Conservation (phyloP, 345 rosid species). For the Clausena lansium region DNA sequence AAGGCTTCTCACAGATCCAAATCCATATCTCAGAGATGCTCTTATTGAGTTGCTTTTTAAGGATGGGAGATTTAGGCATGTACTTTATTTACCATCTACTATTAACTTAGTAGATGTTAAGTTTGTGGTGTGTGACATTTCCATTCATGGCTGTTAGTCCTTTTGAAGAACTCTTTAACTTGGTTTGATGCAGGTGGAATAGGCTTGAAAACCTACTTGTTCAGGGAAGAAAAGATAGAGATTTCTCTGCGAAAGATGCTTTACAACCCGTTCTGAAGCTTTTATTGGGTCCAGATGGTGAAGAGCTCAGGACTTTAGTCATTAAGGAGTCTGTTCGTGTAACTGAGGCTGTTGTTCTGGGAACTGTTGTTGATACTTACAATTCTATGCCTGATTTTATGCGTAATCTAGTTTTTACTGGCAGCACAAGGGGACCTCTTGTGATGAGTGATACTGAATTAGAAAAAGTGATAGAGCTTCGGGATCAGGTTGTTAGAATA, state of each 20-base stretch:
- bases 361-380: slow-evolving; percentile 62
- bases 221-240: slow-evolving; percentile 91
- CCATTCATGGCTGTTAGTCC: slow-evolving; percentile 1
- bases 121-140: background rate
- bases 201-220: slow-evolving; percentile 91
- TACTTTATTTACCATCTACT: slow-evolving; percentile 10
- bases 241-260: slow-evolving; percentile 86
- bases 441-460: slow-evolving; percentile 54
- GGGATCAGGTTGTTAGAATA: slow-evolving; percentile 72
- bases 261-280: slow-evolving; percentile 86
- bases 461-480: slow-evolving; percentile 58
- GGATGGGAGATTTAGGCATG: slow-evolving; percentile 87
- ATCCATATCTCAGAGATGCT: slow-evolving; percentile 95
- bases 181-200: slow-evolving; percentile 63
- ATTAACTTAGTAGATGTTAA: background rate
- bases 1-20: slow-evolving; percentile 96
- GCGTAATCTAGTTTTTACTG: slow-evolving; percentile 46
- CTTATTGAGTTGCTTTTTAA: slow-evolving; percentile 92
- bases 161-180: slow-evolving; percentile 8
- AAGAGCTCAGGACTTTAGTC: slow-evolving; percentile 72
- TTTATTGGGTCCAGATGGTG: slow-evolving; percentile 68
- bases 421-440: slow-evolving; percentile 54
- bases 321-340: slow-evolving; percentile 82
- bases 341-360: slow-evolving; percentile 66
- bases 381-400: slow-evolving; percentile 60